phyloP scores from a whole-genome alignment of 169 alveolate species.

The Babesia caballi region DNA sequence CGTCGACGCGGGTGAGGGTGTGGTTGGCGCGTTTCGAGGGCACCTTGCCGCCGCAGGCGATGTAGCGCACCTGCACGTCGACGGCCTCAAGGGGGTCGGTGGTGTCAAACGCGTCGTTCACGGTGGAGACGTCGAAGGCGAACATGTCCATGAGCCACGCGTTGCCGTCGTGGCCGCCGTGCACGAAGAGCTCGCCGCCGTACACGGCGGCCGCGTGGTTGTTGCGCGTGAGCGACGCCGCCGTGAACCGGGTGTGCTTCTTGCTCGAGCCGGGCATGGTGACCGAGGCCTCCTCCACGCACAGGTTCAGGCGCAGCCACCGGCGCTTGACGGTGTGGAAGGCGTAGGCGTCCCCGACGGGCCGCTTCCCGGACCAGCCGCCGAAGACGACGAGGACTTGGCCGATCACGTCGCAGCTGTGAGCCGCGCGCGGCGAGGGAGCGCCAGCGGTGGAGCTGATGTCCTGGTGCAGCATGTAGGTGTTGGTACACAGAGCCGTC shows the following conservation, averaged over 20 bases:
- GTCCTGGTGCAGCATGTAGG: slow-evolving; percentile 53
- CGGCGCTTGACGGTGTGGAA: slow-evolving; percentile 61
- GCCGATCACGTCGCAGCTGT: slow-evolving; percentile 71
- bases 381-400: slow-evolving; percentile 69
- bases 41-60: slow-evolving; percentile 50
- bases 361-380: slow-evolving; percentile 75
- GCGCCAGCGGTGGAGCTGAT: slow-evolving; percentile 64
- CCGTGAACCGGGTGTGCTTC: slow-evolving; percentile 12
- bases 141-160: slow-evolving; percentile 73
- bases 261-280: slow-evolving; percentile 1
- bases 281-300: slow-evolving; percentile 51
- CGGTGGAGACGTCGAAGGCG: slow-evolving; percentile 58
- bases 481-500: slow-evolving; percentile 3
- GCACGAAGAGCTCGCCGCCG: slow-evolving; percentile 64
- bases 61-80: slow-evolving; percentile 54
- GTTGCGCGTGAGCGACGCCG: slow-evolving; percentile 53
- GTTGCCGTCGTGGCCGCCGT: slow-evolving; percentile 77
- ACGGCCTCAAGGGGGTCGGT: slow-evolving; percentile 55
- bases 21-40: slow-evolving; percentile 78
- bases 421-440: slow-evolving; percentile 79
- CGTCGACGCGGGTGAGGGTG: slow-evolving; percentile 66
- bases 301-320: slow-evolving; percentile 69
- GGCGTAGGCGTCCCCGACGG: slow-evolving; percentile 74
- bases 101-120: slow-evolving; percentile 41
- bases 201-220: slow-evolving; percentile 70